Base-by-base conservation (phyloP, 139 green algal species). In the Monoraphidium neglectum region DNA sequence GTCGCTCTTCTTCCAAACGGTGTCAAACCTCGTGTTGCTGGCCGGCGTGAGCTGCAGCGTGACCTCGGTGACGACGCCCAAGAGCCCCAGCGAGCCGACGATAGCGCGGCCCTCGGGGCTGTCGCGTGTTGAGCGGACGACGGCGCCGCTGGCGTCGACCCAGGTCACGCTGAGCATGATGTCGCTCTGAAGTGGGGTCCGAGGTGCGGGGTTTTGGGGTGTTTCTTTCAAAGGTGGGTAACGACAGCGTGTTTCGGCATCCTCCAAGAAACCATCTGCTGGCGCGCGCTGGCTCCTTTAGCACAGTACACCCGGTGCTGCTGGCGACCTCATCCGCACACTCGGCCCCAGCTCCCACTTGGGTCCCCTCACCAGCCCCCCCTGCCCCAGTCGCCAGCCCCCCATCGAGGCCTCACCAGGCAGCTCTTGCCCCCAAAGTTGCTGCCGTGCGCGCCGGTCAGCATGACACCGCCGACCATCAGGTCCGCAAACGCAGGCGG, bases 401-500 rank as follows among this genome's bases (percentile, higher is more conserved):
- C 43, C 43, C 43, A 12, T 12, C 43, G 43, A 8, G 8, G 43
- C 43, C 43, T 8, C 43, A 51, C 43, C 56, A 63, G 56, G 26
- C 21, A 30, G 56, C 56, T 63, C 56, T 32, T 36, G 26, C 26
- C n/a, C 26, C 13, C 6, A 15, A 30, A 30, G 56, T 32, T 32
- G 24, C 47, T 68, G 35, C 75, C 75, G 33, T 80, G 75, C 21
- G 75, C 75, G 2, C 56, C 54, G 2, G 75, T 80, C 28, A 69
- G 36, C 75, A 80, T 38, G 28, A 80, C 66, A 16, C 75, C 75
- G 40, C 75, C 75, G 4, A 80, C 18, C 10, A 65, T 80, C 6
- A 80, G 56, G 59, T 69, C 75, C n/a, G 49, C 66, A 75, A 75
- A 80, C 2, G 65, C 65, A 6, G 75, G 75, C 37, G 75, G 23